These are phyloP conservation scores for Solidago caesia DNA, from an alignment of 129 eudicot genomes.

Conservation along the genomic window DNA sequence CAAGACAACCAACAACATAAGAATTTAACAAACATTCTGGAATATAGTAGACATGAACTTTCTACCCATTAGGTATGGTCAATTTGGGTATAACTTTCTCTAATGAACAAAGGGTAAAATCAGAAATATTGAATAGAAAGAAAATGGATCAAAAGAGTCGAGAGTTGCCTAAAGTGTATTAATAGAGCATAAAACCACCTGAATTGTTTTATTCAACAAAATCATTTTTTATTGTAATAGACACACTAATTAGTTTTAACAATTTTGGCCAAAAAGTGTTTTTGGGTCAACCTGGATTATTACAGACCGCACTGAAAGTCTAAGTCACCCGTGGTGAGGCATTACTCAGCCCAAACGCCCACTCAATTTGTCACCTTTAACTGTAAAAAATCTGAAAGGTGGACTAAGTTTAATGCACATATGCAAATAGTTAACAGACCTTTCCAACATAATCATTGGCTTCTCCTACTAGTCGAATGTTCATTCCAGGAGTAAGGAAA, in stretches of 20 bases:
- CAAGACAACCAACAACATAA: constrained; percentile 21
- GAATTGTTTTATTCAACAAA: not conserved
- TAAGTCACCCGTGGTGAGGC: not conserved
- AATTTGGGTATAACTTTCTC: not conserved
- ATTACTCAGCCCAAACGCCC: not conserved
- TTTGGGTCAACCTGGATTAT: not conserved
- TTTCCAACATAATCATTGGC: constrained; percentile 99
- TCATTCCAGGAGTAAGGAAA: constrained; percentile 98
- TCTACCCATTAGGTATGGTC: not conserved
- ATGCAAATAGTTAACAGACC: constrained; percentile 46
- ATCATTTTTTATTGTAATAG: not conserved
- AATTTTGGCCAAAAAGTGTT: not conserved
- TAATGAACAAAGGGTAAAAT: not conserved
- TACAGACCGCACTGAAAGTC: not conserved
- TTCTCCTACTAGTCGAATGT: constrained; percentile 84
- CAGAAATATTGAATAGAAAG: not conserved
- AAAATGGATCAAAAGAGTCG: not conserved
- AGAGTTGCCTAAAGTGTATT: constrained; percentile 11
- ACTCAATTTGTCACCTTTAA: not conserved
- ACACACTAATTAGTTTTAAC: not conserved
- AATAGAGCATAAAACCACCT: not conserved
- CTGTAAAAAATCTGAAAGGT: not conserved
- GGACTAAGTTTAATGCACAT: constrained; percentile 3
- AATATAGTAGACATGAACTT: not conserved
- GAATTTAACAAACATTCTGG: constrained; percentile 4